Percentiles rank a stretch among this genome's conserved stretches.
phyloP scores from a whole-genome alignment of 345 rosid species.

The Cardamine chenopodiifolia region DNA sequence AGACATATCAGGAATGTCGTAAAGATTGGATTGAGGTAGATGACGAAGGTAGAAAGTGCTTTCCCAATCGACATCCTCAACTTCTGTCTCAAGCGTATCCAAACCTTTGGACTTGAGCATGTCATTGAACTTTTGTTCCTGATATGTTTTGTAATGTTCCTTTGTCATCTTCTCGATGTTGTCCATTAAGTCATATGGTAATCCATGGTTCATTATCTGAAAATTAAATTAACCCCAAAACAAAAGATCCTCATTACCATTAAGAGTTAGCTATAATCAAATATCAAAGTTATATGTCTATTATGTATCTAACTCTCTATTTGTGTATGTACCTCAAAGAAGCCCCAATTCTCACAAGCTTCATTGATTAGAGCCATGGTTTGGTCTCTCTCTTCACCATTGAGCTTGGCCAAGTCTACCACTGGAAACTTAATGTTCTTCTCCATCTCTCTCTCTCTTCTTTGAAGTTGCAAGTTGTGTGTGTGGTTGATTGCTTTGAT shows the following conservation, averaged over 20 bases:
- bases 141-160: slow-evolving; percentile 61
- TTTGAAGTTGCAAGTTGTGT: slow-evolving; percentile 33
- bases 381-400: slow-evolving; percentile 63
- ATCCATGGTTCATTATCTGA: slow-evolving; percentile 78
- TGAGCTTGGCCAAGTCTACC: slow-evolving; percentile 65
- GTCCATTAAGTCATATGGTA: slow-evolving; percentile 69
- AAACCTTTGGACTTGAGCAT: slow-evolving; percentile 67
- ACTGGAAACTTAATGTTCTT: slow-evolving; percentile 58
- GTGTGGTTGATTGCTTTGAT: slow-evolving; percentile 34
- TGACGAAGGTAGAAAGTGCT: slow-evolving; percentile 79
- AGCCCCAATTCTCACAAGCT: slow-evolving; percentile 99
- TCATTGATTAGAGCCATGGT: slow-evolving; percentile 79
- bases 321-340: slow-evolving; percentile 72
- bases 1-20: slow-evolving; percentile 61
- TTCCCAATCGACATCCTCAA: slow-evolving; percentile 83
- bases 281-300: not conserved
- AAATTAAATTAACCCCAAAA: not conserved
- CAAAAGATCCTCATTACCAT: slow-evolving; percentile 7
- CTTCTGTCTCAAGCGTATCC: slow-evolving; percentile 56
- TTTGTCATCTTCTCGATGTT: slow-evolving; percentile 70
- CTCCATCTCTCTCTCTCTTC: slow-evolving; percentile 36
- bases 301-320: not conserved
- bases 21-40: slow-evolving; percentile 63
- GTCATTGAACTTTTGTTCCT: slow-evolving; percentile 69
- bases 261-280: slow-evolving; percentile 1